Evolutionary conservation across 345 rosid genomes (phyloP).

Genomic region (Viola odorata): DNA sequence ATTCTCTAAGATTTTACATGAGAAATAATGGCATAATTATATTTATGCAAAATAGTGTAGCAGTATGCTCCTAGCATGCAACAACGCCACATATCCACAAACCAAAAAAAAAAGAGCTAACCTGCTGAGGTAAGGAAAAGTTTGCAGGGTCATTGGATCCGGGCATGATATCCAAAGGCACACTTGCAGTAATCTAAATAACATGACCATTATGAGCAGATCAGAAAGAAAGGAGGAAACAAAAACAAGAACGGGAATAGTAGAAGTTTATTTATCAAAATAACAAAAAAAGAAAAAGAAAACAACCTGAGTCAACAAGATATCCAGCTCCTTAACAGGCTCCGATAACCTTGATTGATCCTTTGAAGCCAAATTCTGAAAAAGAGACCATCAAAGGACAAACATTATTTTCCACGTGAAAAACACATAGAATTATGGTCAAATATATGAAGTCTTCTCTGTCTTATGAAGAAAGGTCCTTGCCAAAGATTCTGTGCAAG

Average conservation of each 20-base stretch:
- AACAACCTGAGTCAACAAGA: constrained; percentile 72
- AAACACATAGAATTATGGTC: not conserved
- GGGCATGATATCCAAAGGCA: constrained; percentile 92
- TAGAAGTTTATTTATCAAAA: constrained; percentile 7
- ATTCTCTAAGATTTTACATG: too few relatives aligned
- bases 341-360: constrained; percentile 75
- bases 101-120: constrained; percentile 19
- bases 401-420: not conserved
- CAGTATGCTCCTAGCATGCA: not conserved
- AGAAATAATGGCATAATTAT: too few relatives aligned
- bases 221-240: not conserved
- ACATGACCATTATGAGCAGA: constrained; percentile 2
- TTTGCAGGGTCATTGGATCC: constrained; percentile 93
- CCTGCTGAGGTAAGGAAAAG: constrained; percentile 94
- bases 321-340: constrained; percentile 80
- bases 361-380: constrained; percentile 70
- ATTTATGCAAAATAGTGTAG: not conserved
- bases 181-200: constrained; percentile 77
- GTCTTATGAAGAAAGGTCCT: too few relatives aligned
- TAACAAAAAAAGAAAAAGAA: constrained; percentile 9
- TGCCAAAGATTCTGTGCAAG: too few relatives aligned
- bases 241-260: constrained; percentile 2
- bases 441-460: too few relatives aligned
- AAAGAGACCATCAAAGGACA: constrained; percentile 19
- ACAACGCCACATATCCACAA: not conserved